A percentile compares a stretch with the other conserved stretches of the same genome.
phyloP scores from a whole-genome alignment of 441 rosid species.

The Hura crepitans region DNA sequence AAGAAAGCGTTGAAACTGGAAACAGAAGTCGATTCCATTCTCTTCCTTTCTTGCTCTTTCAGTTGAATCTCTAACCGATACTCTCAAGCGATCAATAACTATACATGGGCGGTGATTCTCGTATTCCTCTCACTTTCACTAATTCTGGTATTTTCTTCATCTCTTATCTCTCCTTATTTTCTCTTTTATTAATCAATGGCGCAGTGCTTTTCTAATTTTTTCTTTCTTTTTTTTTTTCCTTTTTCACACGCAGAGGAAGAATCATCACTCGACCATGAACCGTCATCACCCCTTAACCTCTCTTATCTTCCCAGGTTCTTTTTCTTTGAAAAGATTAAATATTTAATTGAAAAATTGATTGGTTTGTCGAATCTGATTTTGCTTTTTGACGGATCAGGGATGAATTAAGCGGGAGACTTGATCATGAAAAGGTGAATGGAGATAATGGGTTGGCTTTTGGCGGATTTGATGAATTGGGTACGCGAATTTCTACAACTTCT shows the following conservation, averaged over 20 bases:
- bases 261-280: slow-evolving; percentile 13
- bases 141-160: slow-evolving; percentile 14
- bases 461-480: slow-evolving; percentile 17
- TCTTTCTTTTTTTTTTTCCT: not conserved
- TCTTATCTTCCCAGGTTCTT: slow-evolving; percentile 15
- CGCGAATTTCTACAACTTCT: slow-evolving; percentile 15
- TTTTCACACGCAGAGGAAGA: slow-evolving; percentile 15
- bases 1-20: too few species aligned
- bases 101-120: slow-evolving; percentile 30
- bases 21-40: too few species aligned
- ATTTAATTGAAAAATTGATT: too few species aligned
- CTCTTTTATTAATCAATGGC: not conserved
- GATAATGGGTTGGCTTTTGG: slow-evolving; percentile 5
- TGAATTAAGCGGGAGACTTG: slow-evolving; percentile 21
- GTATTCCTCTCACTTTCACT: not conserved
- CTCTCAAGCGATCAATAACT: too few species aligned
- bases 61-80: too few species aligned
- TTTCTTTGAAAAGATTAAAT: too few species aligned
- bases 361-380: not conserved
- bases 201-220: not conserved
- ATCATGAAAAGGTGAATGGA: slow-evolving; percentile 15
- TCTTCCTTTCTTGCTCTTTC: not conserved
- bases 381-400: slow-evolving; percentile 20
- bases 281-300: not conserved
- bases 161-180: not conserved